Conservation (phyloP, 257 asterid species). For the Plantago major region DNA sequence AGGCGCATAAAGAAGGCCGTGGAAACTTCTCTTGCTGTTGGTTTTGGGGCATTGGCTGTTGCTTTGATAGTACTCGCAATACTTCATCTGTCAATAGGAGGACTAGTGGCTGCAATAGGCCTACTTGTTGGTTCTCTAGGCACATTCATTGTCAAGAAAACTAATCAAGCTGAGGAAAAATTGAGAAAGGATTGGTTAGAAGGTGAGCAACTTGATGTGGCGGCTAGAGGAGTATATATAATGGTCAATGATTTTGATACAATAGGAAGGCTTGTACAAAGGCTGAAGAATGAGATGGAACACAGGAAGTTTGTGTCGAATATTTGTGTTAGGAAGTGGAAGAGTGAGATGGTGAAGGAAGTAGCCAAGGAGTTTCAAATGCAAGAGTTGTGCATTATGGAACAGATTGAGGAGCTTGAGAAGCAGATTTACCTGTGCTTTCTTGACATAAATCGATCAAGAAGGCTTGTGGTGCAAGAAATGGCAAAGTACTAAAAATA, state of each 20-base stretch:
- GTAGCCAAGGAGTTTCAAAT: slow-evolving; percentile 40
- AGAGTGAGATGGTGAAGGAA: slow-evolving; percentile 39
- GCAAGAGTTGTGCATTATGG: slow-evolving; percentile 32
- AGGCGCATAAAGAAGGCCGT: slow-evolving; percentile 29
- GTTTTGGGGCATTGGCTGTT: slow-evolving; percentile 27
- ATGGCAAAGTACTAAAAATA: slow-evolving; percentile 16
- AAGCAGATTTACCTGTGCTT: slow-evolving; percentile 55
- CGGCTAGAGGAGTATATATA: slow-evolving; percentile 59
- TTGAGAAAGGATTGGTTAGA: slow-evolving; percentile 13
- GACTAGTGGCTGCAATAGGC: slow-evolving; percentile 31
- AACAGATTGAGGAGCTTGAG: slow-evolving; percentile 63
- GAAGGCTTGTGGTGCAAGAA: slow-evolving; percentile 43
- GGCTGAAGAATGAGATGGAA: slow-evolving; percentile 51
- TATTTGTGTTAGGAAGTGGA: slow-evolving; percentile 42
- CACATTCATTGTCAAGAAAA: slow-evolving; percentile 18
- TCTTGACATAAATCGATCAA: slow-evolving; percentile 55
- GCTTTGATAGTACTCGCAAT: slow-evolving; percentile 27
- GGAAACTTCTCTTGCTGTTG: slow-evolving; percentile 25
- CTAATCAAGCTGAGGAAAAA: slow-evolving; percentile 3
- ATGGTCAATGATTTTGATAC: slow-evolving; percentile 62
- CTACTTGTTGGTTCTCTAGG: slow-evolving; percentile 18
- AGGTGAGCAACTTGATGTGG: slow-evolving; percentile 49
- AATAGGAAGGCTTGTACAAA: slow-evolving; percentile 41
- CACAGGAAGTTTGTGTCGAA: slow-evolving; percentile 43
- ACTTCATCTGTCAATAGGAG: slow-evolving; percentile 35